A percentile compares a stretch with the other conserved stretches of the same genome.
Conservation (phyloP, 169 alveolate species). For the Sarcocystis neurona region DNA sequence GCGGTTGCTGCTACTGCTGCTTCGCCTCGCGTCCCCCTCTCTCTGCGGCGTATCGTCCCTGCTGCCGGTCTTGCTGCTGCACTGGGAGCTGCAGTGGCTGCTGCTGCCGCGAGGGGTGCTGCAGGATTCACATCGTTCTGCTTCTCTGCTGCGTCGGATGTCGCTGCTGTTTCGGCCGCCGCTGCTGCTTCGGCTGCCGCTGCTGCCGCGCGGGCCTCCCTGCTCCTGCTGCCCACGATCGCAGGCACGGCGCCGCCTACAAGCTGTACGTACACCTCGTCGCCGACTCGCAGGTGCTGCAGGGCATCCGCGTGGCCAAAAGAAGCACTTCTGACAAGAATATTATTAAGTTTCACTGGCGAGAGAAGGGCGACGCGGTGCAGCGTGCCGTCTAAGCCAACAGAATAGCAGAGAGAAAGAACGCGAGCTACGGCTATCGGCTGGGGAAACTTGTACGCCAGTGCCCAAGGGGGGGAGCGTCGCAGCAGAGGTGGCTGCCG, state of each 20-base stretch:
- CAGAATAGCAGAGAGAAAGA: not conserved
- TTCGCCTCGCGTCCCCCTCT: too few species aligned
- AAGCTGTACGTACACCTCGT: conserved; percentile 22
- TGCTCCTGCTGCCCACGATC: not conserved
- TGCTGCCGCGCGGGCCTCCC: not conserved
- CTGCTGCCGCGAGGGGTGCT: too few species aligned
- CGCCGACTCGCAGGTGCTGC: not conserved
- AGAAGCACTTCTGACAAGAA: not conserved
- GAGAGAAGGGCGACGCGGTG: not conserved
- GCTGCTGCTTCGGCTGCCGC: not conserved
- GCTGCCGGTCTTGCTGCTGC: too few species aligned
- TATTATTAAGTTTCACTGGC: not conserved
- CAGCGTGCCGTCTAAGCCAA: not conserved
- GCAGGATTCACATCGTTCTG: too few species aligned
- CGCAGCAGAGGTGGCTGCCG: too few species aligned
- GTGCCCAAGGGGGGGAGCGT: not conserved
- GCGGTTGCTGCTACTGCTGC: too few species aligned
- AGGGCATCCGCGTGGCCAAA: not conserved
- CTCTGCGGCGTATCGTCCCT: too few species aligned
- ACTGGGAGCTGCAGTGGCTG: too few species aligned
- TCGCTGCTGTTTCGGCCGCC: not conserved
- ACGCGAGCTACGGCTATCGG: not conserved
- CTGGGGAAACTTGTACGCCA: conserved; percentile 18
- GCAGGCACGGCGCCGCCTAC: not conserved
- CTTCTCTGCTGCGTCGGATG: too few species aligned